Base-by-base conservation (phyloP, 1,284 basidiomycete genomes). In the Ceratobasidium sp. region DNA sequence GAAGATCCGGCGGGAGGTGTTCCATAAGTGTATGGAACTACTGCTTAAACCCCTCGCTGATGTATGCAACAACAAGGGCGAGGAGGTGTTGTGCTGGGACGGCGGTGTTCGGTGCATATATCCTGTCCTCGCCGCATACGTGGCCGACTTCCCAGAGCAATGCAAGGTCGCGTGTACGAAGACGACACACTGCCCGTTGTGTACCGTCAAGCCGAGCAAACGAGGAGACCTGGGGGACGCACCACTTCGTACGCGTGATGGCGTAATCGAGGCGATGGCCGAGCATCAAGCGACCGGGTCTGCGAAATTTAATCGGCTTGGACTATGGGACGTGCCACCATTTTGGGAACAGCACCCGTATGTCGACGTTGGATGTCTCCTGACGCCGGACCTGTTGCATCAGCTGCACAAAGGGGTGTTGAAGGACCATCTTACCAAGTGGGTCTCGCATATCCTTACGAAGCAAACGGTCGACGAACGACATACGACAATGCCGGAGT, bases 301-400 rank as follows among this genome's bases (percentile, higher is more conserved):
- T 9, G 52, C 29, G 15, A 34, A 13, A n/a, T 70, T 56, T 13
- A 46, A 43, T 6, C 40, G 40, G 8, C 40, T 43, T 11, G 40
- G 40, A 9, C 40, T 43, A 1, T 43, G 3, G 5, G 40, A 43
- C 11, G 40, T 43, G 40, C 3, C 3, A 9, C 81, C 82, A 32
- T 85, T 85, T 76, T 85, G 84, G 84, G 65, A 62, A 4, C 83
- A 96, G 59, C 90, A 94, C 83, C 94, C 96, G 82, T 95, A 95
- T 83, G 95, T 94, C 80, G 87, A 91, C 78, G 84, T 92, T 13
- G 89, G 90, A 0, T 87, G 82, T 56, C 82, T 94, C 40, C 89
- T 90, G 77, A 86, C 85, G n/a, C 80, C 82, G 15, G 40, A 84
- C 74, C 67, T 83, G 44, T 76, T 83, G 25, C 83, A 84, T 73